A percentile compares a stretch with the other conserved stretches of the same genome.
Evolutionary conservation across 495 filamentous ascomycete genomes (phyloP).

Genomic region (Xylaria castorea): DNA sequence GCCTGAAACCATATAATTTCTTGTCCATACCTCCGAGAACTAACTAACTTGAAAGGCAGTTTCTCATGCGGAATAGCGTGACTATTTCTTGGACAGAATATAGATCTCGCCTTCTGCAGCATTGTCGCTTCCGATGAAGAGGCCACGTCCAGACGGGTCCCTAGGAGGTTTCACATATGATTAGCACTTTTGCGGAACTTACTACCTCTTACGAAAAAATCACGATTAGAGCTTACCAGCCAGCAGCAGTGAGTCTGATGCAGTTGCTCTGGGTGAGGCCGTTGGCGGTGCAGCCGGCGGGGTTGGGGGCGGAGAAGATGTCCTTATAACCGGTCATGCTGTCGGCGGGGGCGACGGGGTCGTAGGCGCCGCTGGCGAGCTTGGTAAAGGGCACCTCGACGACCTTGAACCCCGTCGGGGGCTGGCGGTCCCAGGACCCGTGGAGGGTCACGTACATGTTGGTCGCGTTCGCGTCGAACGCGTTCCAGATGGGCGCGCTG

Average conservation of each 20-base stretch:
- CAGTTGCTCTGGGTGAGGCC: slow-evolving; percentile 49
- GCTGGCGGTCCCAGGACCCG: slow-evolving; percentile 61
- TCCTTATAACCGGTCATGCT: slow-evolving; percentile 47
- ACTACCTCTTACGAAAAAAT: background rate
- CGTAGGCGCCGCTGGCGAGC: slow-evolving; percentile 42
- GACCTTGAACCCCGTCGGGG: slow-evolving; percentile 49
- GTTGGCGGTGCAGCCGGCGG: slow-evolving; percentile 46
- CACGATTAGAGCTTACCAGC: slow-evolving; percentile 33
- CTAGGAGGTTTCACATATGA: background rate
- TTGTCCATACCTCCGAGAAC: background rate
- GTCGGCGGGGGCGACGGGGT: slow-evolving; percentile 47
- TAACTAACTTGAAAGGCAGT: background rate
- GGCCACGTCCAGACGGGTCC: slow-evolving; percentile 46
- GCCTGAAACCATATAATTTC: background rate
- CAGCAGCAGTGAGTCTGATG: slow-evolving; percentile 43
- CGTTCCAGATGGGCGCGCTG: slow-evolving; percentile 63
- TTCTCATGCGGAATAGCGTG: background rate
- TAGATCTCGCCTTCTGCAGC: slow-evolving; percentile 49
- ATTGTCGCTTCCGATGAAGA: slow-evolving; percentile 52
- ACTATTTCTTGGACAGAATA: slow-evolving; percentile 35
- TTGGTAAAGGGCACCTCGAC: slow-evolving; percentile 48
- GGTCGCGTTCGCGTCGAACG: slow-evolving; percentile 50
- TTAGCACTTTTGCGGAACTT: background rate
- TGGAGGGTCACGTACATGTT: slow-evolving; percentile 68
- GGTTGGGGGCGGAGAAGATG: slow-evolving; percentile 43